Conservation (phyloP, 495 filamentous ascomycete genomes). For the Aspergillus hancockii region DNA sequence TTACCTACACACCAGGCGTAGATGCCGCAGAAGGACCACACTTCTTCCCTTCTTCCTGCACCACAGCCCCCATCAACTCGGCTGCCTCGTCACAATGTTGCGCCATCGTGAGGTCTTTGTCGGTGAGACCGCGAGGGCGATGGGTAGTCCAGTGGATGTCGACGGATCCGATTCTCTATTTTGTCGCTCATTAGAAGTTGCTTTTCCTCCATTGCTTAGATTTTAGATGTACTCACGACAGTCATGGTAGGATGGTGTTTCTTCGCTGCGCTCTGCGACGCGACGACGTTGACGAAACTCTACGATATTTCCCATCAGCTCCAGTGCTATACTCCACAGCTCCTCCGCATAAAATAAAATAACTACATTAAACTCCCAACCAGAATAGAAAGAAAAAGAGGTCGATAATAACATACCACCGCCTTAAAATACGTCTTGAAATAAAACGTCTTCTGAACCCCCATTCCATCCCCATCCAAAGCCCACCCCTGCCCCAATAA, state of each 20-base stretch:
- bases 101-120: conserved; percentile 67
- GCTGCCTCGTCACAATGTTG: conserved; percentile 62
- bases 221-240: conserved; percentile 32
- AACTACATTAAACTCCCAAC: background rate
- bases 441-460: conserved; percentile 46
- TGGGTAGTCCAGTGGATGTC: conserved; percentile 73
- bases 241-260: conserved; percentile 53
- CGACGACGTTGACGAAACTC: conserved; percentile 44
- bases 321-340: background rate
- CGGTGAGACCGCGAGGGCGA: conserved; percentile 66
- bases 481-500: conserved; percentile 40
- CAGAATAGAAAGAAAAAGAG: background rate
- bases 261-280: conserved; percentile 42
- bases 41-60: conserved; percentile 37
- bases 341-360: too few species aligned
- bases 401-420: conserved; percentile 31
- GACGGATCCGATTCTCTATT: conserved; percentile 46
- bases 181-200: background rate
- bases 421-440: conserved; percentile 50
- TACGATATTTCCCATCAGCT: conserved; percentile 8
- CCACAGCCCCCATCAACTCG: conserved; percentile 40
- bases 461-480: conserved; percentile 38
- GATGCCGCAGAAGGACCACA: conserved; percentile 26
- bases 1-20: too few species aligned
- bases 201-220: background rate